phyloP scores from a whole-genome alignment of 164 flowering plant species.

The Vitis cinerea region DNA sequence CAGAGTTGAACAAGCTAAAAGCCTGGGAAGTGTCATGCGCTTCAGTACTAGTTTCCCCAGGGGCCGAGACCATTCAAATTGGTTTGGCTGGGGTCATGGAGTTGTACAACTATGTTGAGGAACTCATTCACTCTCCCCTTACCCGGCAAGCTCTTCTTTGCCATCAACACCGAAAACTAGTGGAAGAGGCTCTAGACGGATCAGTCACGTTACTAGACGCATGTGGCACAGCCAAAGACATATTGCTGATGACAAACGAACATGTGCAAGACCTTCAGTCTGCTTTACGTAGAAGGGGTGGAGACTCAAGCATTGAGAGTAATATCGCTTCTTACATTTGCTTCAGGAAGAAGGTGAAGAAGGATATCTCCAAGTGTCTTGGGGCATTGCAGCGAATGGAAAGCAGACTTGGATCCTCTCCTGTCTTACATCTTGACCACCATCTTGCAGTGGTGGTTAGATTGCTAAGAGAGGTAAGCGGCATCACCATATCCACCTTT shows the following conservation, averaged over 20 bases:
- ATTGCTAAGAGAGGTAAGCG: no score
- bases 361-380: slow-evolving; percentile 15
- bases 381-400: slow-evolving; percentile 25
- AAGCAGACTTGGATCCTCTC: neutral
- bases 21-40: slow-evolving; percentile 1
- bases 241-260: slow-evolving; percentile 10
- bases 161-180: slow-evolving; percentile 9
- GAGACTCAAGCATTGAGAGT: slow-evolving; percentile 15
- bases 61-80: slow-evolving; percentile 10
- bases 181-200: slow-evolving; percentile 26
- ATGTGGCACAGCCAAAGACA: slow-evolving; percentile 20
- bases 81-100: slow-evolving; percentile 25
- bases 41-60: neutral
- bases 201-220: slow-evolving; percentile 31
- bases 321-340: slow-evolving; percentile 8
- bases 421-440: slow-evolving; percentile 6
- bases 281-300: slow-evolving; percentile 23
- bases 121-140: slow-evolving; percentile 14
- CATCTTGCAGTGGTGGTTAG: neutral
- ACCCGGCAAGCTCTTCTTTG: slow-evolving; percentile 18
- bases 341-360: slow-evolving; percentile 23
- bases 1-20: slow-evolving; percentile 19
- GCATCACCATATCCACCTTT: no score
- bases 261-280: slow-evolving; percentile 26
- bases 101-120: slow-evolving; percentile 22